Evolutionary conservation across 257 asterid genomes (phyloP).

Genomic region (Solanum dulcamara): DNA sequence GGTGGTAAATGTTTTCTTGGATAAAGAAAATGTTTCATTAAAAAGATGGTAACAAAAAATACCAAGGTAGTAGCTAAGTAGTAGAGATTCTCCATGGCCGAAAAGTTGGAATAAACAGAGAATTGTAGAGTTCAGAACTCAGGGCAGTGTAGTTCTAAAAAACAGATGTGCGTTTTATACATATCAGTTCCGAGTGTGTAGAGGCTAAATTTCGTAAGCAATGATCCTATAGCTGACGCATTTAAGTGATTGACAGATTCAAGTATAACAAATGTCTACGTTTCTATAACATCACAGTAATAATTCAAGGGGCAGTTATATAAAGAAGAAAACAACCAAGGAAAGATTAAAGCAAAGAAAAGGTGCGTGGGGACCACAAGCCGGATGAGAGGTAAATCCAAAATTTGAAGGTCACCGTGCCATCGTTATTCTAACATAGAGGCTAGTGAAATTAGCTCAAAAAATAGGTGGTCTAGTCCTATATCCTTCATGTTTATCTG

Average conservation of each 20-base stretch:
- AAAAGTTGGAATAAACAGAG: neutral
- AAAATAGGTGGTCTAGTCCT: too few species aligned
- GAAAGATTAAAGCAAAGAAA: too few species aligned
- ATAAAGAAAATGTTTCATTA: neutral
- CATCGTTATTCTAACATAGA: too few species aligned
- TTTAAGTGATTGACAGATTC: neutral
- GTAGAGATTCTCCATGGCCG: neutral
- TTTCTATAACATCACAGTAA: neutral
- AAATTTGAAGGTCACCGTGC: neutral
- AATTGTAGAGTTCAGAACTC: neutral
- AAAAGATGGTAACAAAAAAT: neutral
- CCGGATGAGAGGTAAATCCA: neutral
- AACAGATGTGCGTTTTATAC: neutral
- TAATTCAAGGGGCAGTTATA: neutral
- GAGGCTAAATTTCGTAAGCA: neutral
- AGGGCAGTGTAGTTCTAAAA: neutral
- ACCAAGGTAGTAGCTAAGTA: neutral
- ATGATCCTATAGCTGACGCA: neutral
- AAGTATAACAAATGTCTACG: neutral
- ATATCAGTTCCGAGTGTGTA: neutral
- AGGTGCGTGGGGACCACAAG: neutral
- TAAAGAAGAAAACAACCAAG: neutral
- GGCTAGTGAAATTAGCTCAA: neutral
- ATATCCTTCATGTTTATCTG: too few species aligned
- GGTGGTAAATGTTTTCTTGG: constrained; percentile 22